These are phyloP conservation scores for Elaeagnus macrophylla DNA, from an alignment of 306 rosid genomes.

Conservation along the genomic window DNA sequence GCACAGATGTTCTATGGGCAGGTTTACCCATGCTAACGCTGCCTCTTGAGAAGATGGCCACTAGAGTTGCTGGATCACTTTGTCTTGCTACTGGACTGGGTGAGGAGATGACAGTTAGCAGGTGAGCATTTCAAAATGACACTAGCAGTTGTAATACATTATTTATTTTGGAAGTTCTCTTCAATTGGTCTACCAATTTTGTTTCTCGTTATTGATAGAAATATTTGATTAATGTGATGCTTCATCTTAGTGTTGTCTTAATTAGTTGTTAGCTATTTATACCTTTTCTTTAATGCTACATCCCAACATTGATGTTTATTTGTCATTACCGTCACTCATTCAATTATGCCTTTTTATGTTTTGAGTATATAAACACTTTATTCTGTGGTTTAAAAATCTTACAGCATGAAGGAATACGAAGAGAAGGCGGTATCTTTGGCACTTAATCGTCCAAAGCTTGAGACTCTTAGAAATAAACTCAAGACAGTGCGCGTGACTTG, in stretches of 20 bases:
- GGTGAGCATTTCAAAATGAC: slow-evolving; percentile 15
- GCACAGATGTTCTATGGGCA: slow-evolving; percentile 90
- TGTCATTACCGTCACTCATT: no score
- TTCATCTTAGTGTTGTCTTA: no score
- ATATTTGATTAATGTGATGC: no score
- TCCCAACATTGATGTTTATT: no score
- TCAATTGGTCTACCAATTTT: no score
- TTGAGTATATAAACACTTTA: background rate
- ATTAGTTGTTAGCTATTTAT: no score
- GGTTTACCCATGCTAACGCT: slow-evolving; percentile 84
- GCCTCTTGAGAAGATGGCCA: slow-evolving; percentile 94
- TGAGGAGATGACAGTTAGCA: slow-evolving; percentile 84
- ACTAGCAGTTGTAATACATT: background rate
- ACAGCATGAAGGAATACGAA: slow-evolving; percentile 76
- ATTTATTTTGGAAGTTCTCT: background rate
- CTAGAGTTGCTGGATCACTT: slow-evolving; percentile 92
- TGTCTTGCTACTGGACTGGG: slow-evolving; percentile 86
- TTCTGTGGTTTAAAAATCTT: slow-evolving; percentile 4
- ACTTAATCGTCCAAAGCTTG: slow-evolving; percentile 57
- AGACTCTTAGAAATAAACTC: slow-evolving; percentile 55
- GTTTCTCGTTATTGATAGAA: no score
- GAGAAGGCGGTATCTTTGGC: slow-evolving; percentile 79
- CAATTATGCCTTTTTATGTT: no score
- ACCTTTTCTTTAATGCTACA: no score
- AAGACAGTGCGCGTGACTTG: slow-evolving; percentile 70